These are phyloP conservation scores for Dendrobium nobile DNA, from an alignment of 106 monocot genomes.

Conservation along the genomic window DNA sequence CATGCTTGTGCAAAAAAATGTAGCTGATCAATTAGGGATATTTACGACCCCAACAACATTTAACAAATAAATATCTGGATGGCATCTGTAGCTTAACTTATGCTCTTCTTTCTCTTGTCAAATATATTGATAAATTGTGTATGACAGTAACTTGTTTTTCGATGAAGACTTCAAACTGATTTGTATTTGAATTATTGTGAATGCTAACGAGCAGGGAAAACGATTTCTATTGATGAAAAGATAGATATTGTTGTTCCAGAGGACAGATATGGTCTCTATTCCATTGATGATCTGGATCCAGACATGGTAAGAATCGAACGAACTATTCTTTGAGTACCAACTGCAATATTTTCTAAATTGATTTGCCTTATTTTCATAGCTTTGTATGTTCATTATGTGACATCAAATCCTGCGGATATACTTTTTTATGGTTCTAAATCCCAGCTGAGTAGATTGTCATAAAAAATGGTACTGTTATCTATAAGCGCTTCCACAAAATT, in stretches of 20 bases:
- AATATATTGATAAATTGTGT: conserved; percentile 5
- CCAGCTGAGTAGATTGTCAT: background rate
- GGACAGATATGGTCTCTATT: conserved; percentile 87
- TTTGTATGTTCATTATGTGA: background rate
- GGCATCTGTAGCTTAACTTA: background rate
- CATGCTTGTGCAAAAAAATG: background rate
- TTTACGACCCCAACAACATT: background rate
- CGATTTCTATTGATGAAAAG: conserved; percentile 65
- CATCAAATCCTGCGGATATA: background rate
- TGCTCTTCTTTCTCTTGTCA: background rate
- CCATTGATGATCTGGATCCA: conserved; percentile 81
- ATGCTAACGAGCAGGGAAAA: conserved; percentile 54
- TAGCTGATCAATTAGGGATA: background rate
- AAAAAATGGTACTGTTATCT: background rate
- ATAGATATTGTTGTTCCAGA: conserved; percentile 80
- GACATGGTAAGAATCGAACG: conserved; percentile 56
- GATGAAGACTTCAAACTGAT: background rate
- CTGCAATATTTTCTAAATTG: background rate
- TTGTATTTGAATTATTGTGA: conserved; percentile 3
- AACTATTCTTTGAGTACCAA: background rate
- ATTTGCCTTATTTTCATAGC: background rate
- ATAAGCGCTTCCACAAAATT: background rate
- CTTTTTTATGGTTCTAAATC: background rate
- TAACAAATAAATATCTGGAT: background rate
- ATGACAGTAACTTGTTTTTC: background rate